phyloP scores from a whole-genome alignment of 768 basidiomycete genomes.

The Russula dissimulans region DNA sequence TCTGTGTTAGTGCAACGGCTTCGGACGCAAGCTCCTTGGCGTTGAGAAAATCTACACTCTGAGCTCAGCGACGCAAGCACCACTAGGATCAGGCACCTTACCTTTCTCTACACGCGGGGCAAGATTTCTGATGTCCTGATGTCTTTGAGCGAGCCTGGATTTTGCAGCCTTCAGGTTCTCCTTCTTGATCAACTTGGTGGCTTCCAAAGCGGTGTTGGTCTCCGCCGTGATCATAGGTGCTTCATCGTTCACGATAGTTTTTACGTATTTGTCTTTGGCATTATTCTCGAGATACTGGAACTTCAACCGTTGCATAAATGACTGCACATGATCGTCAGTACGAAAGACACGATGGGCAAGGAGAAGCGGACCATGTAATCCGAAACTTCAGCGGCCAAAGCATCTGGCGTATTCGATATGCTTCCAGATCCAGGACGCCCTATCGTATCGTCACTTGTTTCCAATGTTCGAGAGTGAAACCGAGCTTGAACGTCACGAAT shows the following conservation, averaged over 20 bases:
- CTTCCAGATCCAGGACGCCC: conserved; percentile 4
- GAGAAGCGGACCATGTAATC: conserved; percentile 45
- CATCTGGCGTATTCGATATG: conserved; percentile 8
- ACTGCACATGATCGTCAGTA: conserved; percentile 30
- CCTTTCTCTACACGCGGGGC: conserved; percentile 66
- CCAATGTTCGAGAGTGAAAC: conserved; percentile 12
- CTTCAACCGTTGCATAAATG: conserved; percentile 73
- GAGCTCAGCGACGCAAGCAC: not conserved
- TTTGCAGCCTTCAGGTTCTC: conserved; percentile 57
- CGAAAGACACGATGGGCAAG: not conserved
- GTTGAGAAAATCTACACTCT: conserved; percentile 45
- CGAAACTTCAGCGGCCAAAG: conserved; percentile 37
- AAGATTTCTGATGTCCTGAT: conserved; percentile 51
- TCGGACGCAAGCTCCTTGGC: conserved; percentile 44
- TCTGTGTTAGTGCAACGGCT: conserved; percentile 53
- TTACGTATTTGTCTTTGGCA: conserved; percentile 82
- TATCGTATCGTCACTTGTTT: conserved; percentile 6
- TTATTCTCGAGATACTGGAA: conserved; percentile 87
- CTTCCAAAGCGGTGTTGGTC: conserved; percentile 60
- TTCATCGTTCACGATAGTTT: conserved; percentile 79
- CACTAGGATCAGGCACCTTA: conserved; percentile 18
- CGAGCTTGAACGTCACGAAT: conserved; percentile 18
- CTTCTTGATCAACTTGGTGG: conserved; percentile 64
- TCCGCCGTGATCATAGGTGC: conserved; percentile 71
- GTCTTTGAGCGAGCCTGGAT: conserved; percentile 47